Base-by-base conservation (phyloP, 768 basidiomycete species). In the Mycena amicta region DNA sequence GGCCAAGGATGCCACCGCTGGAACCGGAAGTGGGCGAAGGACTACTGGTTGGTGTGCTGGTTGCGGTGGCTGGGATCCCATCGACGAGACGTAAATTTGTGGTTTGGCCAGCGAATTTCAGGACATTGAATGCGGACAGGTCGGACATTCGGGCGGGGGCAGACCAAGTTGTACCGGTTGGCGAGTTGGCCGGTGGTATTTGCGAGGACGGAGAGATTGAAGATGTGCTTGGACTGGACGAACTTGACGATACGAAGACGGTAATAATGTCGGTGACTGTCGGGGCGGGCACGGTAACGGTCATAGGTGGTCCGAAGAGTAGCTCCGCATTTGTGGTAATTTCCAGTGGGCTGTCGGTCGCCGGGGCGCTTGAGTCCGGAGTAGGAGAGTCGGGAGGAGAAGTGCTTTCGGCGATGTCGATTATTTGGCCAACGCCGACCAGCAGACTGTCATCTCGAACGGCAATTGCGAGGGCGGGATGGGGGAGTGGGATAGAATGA, bases 41-140 rank as follows among this genome's bases (percentile, higher is more conserved):
- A n/a, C n/a, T n/a, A n/a, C n/a, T n/a, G 43, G 60, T 54, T 16
- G 67, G 40, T 33, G 66, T 59, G 1, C 68, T 69, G 26, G 73
- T 72, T 11, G 75, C 74, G 45, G 63, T 55, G 22, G 72, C 66
- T 0, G 82, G 83, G 30, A 83, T 76, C 20, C 78, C 79, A 18
- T 76, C 67, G 45, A 89, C 77, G 61, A 90, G 72, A 52, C 75
- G 74, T 56, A 90, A 69, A 68, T 90, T 90, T 28, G 75, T 62
- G 60, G 75, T 63, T 0, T 85, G 85, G 46, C 77, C 79, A 0
- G 85, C 75, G 66, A 86, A 87, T 52, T 77, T 66, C 12, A 82
- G 77, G 59, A 90, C 69, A 49, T 83, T 82, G 78, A 89, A 90
- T 2, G 82, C 63, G 31, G 76, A 71, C 26, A 92, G 76, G 67